Evolutionary conservation across 2,329 filamentous ascomycete species (phyloP), one percentile per base, ranked within the genome.

Genomic region (Madurella mycetomatis): DNA sequence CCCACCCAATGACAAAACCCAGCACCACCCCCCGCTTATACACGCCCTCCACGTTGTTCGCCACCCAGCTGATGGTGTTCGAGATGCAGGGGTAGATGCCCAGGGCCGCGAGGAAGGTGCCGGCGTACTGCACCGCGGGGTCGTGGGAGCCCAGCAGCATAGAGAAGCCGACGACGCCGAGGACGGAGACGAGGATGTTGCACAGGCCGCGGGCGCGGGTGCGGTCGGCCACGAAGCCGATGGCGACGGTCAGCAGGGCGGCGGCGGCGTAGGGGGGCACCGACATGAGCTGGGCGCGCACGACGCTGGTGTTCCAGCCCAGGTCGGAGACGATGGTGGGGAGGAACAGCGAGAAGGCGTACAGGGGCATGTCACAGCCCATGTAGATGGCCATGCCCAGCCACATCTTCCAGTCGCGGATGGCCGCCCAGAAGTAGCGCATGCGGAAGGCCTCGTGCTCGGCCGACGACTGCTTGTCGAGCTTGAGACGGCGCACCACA

Each of bases 1-100:
- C 92, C 89, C 90, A 95, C 18, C 87, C 91, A 56, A 96, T 95
- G 49, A 96, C 87, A 59, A 96, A 85, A 0, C 92, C 92, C 0
- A 96, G 73, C 0, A 90, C 89, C 16, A 96, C 86, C 39, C 91
- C 92, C 34, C 92, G 83, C 75, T 96, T 96, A 72, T 95, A 95
- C 2, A 92, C 88, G 13, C 92, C 88, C 71, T 96, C 92, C 37
- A 85, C 81, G 59, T 96, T 96, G 73, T 96, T 96, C 46, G 86
- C 84, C 16, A 86, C 77, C 92, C 92, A 96, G 1, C 86, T 85
- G 59, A 96, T 90, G 0, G 90, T 95, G 67, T 95, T 94, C 9
- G 90, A 74, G 53, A 96, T 89, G 64, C 84, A 87, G 0, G 92
- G 91, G 65, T 96, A 96, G 62, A 96, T 95, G 1, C 92, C 91